Conservation (phyloP, 352 stramenopile species). For the Globisporangium yorkense region DNA sequence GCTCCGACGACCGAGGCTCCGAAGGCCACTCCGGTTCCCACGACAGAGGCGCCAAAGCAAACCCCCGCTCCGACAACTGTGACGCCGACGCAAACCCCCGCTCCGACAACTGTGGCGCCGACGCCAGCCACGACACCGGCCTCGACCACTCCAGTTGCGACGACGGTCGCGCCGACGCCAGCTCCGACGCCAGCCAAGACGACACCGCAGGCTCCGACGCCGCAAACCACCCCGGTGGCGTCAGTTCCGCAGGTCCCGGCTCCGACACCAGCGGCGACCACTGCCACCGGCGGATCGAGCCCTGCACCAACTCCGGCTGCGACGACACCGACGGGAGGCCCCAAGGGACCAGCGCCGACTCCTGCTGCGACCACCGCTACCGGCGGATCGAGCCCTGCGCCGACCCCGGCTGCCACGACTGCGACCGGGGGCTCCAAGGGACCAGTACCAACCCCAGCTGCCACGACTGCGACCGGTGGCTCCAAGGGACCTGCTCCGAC, state of each 20-base stretch:
- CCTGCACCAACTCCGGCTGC: slow-evolving; percentile 3
- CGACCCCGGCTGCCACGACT: slow-evolving; percentile 1
- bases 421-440: neutral
- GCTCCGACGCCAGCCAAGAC: slow-evolving; percentile 3
- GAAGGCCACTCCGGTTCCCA: slow-evolving; percentile 6
- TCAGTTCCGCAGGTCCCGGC: neutral
- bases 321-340: neutral
- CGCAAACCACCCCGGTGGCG: too few species aligned
- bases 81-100: neutral
- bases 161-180: neutral
- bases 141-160: neutral
- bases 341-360: slow-evolving; percentile 3
- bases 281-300: too few species aligned
- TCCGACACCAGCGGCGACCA: neutral
- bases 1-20: neutral
- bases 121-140: neutral
- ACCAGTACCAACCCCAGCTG: slow-evolving; percentile 2
- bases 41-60: neutral
- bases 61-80: slow-evolving; percentile 2
- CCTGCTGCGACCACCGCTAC: too few species aligned
- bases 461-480: neutral
- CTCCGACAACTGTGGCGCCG: neutral
- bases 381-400: neutral
- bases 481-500: slow-evolving; percentile 1
- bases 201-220: neutral